Evolutionary conservation across 257 asterid species (phyloP), one percentile per base, ranked within the genome.

Genomic region (Thymus mandschuricus): DNA sequence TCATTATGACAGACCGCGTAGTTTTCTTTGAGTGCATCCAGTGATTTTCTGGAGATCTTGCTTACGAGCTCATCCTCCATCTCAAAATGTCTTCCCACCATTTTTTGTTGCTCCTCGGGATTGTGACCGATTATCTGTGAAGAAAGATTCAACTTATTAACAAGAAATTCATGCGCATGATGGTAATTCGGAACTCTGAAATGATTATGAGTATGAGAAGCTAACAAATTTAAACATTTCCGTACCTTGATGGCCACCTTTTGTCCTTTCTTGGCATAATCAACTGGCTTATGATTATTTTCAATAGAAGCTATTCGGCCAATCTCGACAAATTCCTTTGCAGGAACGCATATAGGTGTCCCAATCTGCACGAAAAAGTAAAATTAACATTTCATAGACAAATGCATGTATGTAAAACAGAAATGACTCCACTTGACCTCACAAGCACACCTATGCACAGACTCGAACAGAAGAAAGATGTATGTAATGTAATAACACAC

Each of bases 1-100:
- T 30, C 57, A 66, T 5, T 46, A 56, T 63, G 5, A 61, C 84
- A 43, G 69, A 95, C 99, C 96, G 89, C 81, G 10, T 88, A 95
- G 82, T 92, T 90, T 77, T 84, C 86, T 80, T 95, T 92, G 38
- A 95, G 96, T 9, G 92, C 76, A 66, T 95, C 98, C 33, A 95
- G 95, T 28, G 99, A 95, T 81, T 74, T 81, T 81, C 99, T 84
- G 51, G 95, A 83, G 81, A 95, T 88, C 68, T 83, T 87, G 86
- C 99, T 95, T 74, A 95, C 97, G 45, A 95, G 98, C 91, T 95
- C 97, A 64, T 95, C 98, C 65, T 95, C 98, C 51, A 80, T 67
- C 78, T 88, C 96, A 78, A 95, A 95, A 83, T 92, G 99, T 76
- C 99, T 82, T 73, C 99, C 99, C 74, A 84, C 83, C 96, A 92